Conservation (phyloP, 345 rosid species). For the Citrus mangshanensis region DNA sequence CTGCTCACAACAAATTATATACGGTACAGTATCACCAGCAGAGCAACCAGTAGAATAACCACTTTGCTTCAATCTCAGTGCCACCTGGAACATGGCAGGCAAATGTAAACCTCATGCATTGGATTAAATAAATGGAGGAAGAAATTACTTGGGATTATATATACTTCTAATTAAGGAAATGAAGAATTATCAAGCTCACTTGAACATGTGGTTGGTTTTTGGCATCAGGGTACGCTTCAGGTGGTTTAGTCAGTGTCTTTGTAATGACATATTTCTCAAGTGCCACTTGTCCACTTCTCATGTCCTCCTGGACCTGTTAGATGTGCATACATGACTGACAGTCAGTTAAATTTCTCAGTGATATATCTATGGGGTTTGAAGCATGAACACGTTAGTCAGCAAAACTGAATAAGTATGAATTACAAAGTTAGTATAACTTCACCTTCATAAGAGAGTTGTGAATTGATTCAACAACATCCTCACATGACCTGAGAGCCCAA, state of each 20-base stretch:
- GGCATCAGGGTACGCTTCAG: slow-evolving; percentile 95
- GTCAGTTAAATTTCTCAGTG: slow-evolving; percentile 8
- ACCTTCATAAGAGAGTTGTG: slow-evolving; percentile 89
- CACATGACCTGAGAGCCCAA: slow-evolving; percentile 69
- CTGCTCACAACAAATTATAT: slow-evolving; percentile 93
- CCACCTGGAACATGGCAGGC: slow-evolving; percentile 61
- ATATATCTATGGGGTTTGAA: neutral
- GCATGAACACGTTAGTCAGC: slow-evolving; percentile 6
- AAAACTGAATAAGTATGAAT: neutral
- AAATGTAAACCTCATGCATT: slow-evolving; percentile 17
- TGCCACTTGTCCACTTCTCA: slow-evolving; percentile 85
- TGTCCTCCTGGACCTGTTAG: slow-evolving; percentile 82
- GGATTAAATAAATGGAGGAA: slow-evolving; percentile 7
- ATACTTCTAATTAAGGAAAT: slow-evolving; percentile 4
- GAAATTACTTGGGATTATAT: neutral
- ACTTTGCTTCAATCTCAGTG: slow-evolving; percentile 81
- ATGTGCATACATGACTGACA: slow-evolving; percentile 15
- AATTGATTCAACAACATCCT: slow-evolving; percentile 87
- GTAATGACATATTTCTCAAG: slow-evolving; percentile 95
- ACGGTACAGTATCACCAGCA: slow-evolving; percentile 84
- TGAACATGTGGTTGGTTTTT: slow-evolving; percentile 95
- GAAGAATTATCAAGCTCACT: slow-evolving; percentile 41
- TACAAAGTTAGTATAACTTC: slow-evolving; percentile 1
- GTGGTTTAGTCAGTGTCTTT: slow-evolving; percentile 90
- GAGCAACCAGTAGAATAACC: slow-evolving; percentile 82